Conservation (phyloP, 257 asterid species). For the Cynanchum wilfordii region DNA sequence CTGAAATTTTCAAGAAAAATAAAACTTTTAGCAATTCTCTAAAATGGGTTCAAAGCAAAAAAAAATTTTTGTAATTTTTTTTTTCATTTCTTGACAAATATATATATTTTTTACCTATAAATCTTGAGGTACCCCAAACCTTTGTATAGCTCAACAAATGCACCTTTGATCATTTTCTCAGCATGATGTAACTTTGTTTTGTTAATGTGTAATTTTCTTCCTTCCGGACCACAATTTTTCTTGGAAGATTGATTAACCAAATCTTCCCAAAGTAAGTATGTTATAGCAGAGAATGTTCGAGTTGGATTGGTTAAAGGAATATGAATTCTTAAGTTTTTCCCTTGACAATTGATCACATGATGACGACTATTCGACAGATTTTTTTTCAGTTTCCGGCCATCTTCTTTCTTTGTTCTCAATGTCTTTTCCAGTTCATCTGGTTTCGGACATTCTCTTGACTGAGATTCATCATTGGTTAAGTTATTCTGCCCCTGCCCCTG, state of each 20-base stretch:
- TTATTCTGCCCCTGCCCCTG: conserved; percentile 34
- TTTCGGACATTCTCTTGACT: conserved; percentile 30
- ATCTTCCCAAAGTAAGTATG: conserved; percentile 83
- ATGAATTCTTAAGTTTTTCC: conserved; percentile 62
- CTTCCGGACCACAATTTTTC: conserved; percentile 48
- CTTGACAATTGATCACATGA: conserved; percentile 41
- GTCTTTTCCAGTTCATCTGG: conserved; percentile 41
- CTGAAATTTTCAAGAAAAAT: conserved; percentile 28
- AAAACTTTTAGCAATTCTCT: neutral
- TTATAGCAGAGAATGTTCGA: conserved; percentile 64
- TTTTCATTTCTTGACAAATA: no score
- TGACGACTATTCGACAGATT: conserved; percentile 28
- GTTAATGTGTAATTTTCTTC: conserved; percentile 48
- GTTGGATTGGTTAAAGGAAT: conserved; percentile 81
- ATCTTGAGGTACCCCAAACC: conserved; percentile 82
- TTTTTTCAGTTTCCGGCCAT: conserved; percentile 32
- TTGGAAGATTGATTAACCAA: conserved; percentile 58
- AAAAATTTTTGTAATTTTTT: neutral
- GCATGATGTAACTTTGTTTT: conserved; percentile 71
- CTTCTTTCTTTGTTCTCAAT: conserved; percentile 39
- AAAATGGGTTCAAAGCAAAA: neutral
- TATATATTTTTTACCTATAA: conserved; percentile 47
- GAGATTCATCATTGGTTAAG: conserved; percentile 31
- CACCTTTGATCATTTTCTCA: conserved; percentile 87
- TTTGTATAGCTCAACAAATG: conserved; percentile 78